phyloP scores from a whole-genome alignment of 164 flowering plant genomes.

The Warburgia ugandensis region DNA sequence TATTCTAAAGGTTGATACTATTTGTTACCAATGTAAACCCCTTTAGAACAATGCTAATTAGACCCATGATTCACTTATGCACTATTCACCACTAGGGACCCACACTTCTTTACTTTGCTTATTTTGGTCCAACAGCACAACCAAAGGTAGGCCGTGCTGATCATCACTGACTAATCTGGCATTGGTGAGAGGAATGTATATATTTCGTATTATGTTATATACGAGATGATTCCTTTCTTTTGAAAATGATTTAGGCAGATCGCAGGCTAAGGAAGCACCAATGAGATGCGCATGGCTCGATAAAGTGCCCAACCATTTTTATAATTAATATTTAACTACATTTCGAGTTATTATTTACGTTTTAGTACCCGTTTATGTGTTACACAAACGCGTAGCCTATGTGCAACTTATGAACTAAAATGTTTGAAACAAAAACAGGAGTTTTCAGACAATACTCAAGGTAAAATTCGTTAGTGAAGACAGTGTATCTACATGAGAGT shows the following conservation, averaged over 20 bases:
- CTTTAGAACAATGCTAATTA: not conserved
- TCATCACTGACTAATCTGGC: no score
- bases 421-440: not conserved
- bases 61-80: not conserved
- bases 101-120: not conserved
- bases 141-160: no score
- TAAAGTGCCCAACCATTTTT: no score
- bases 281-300: no score
- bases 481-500: slow-evolving; percentile 11
- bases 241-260: no score
- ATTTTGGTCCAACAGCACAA: no score
- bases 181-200: no score
- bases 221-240: no score
- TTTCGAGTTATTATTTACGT: not conserved
- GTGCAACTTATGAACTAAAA: not conserved
- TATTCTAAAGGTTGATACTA: no score
- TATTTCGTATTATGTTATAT: no score
- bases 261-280: no score
- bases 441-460: not conserved
- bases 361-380: not conserved
- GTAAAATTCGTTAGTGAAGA: not conserved
- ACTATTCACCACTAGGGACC: not conserved
- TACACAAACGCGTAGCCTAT: not conserved
- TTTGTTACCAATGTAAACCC: not conserved
- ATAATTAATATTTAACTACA: no score